These are phyloP conservation scores for Babesia ovis DNA, from an alignment of 169 alveolate genomes.

Conservation along the genomic window DNA sequence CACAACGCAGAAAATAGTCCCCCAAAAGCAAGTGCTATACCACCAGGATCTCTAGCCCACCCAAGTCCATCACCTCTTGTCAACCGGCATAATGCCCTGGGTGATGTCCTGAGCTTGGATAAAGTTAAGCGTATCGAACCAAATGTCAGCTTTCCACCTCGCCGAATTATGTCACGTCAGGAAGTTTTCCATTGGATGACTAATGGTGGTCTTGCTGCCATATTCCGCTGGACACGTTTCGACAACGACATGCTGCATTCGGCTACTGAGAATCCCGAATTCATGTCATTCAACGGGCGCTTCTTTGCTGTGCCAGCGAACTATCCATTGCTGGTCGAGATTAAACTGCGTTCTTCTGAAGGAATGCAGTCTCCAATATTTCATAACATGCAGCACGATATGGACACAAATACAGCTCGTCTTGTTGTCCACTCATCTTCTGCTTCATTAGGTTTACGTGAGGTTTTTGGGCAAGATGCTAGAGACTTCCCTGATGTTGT, in stretches of 20 bases:
- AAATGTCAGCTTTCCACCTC: neutral
- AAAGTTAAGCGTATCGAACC: neutral
- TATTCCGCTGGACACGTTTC: constrained; percentile 7
- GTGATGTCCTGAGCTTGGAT: neutral
- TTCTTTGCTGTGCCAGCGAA: constrained; percentile 27
- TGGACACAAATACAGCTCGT: neutral
- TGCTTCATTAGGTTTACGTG: constrained; percentile 6
- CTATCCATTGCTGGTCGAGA: constrained; percentile 5
- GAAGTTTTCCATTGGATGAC: constrained; percentile 49
- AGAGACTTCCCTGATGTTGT: constrained; percentile 44
- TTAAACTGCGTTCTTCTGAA: constrained; percentile 10
- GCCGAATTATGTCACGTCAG: constrained; percentile 12
- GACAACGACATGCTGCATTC: neutral
- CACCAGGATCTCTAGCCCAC: neutral
- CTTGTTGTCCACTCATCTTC: neutral
- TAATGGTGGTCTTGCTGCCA: constrained; percentile 8
- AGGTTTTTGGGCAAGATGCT: constrained; percentile 2
- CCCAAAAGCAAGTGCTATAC: neutral
- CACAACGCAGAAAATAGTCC: neutral
- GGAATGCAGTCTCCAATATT: constrained; percentile 19
- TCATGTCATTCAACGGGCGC: constrained; percentile 23
- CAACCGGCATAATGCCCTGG: neutral
- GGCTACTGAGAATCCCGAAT: neutral
- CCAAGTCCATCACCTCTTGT: neutral
- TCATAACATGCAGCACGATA: constrained; percentile 16